Conservation (phyloP, 345 rosid species). For the Rubroshorea leprosula region DNA sequence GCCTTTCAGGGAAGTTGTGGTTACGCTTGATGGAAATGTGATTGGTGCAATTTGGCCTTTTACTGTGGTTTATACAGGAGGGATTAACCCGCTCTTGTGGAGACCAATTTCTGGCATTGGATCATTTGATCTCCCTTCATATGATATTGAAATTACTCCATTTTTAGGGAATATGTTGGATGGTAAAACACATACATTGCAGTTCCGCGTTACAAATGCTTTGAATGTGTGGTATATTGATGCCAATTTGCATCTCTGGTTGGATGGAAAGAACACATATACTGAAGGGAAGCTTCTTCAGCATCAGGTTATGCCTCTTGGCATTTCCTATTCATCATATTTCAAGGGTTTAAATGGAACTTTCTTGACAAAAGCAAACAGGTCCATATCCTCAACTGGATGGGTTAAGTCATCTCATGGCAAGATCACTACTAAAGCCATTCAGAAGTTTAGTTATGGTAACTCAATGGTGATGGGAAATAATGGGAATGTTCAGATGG, state of each 20-base stretch:
- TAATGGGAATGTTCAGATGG: constrained; percentile 45
- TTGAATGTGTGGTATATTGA: constrained; percentile 80
- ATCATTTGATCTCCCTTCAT: constrained; percentile 77
- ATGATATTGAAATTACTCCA: constrained; percentile 72
- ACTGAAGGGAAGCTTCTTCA: constrained; percentile 59
- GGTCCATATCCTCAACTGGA: constrained; percentile 50
- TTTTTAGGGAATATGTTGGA: constrained; percentile 66
- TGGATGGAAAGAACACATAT: constrained; percentile 34
- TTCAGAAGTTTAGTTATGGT: constrained; percentile 44
- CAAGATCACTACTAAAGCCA: constrained; percentile 38
- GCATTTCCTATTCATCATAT: constrained; percentile 29
- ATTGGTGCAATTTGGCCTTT: constrained; percentile 88
- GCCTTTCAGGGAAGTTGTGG: constrained; percentile 84
- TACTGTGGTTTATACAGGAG: constrained; percentile 84
- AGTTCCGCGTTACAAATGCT: constrained; percentile 69
- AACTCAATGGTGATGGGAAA: constrained; percentile 56
- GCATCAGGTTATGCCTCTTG: constrained; percentile 31
- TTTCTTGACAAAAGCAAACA: constrained; percentile 40
- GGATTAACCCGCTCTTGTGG: constrained; percentile 79
- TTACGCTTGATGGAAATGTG: constrained; percentile 55
- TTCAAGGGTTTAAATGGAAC: constrained; percentile 52
- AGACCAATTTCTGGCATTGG: constrained; percentile 75
- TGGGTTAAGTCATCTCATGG: constrained; percentile 70
- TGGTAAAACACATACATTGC: constrained; percentile 50
- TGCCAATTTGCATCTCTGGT: constrained; percentile 92